Evolutionary conservation across 352 stramenopile species (phyloP), one percentile per base, ranked within the genome.

Genomic region (Phytopythium sindhum): DNA sequence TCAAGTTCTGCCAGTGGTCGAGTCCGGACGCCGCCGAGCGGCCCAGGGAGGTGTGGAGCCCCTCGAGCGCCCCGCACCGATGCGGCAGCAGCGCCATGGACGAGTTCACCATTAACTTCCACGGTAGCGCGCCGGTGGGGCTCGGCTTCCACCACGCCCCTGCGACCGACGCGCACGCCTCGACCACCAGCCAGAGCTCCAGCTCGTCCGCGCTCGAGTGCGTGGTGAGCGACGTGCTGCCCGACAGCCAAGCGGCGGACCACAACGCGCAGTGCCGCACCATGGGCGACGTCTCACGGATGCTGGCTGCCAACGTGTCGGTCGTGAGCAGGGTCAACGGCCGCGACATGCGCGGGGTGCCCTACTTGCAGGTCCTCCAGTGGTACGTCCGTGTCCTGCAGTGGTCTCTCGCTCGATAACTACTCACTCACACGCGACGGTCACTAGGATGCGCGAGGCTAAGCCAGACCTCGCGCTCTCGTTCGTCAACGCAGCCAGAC

Each of bases 21-120:
- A 59, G 58, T 7, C 61, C 67, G 24, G 12, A 39, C 57, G 48
- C 47, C 11, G 44, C 11, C n/a, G 50, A 26, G 41, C 31, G 19
- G 14, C 42, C 10, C 8, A 41, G 29, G 10, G 47, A 23, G 4
- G n/a, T 24, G 15, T 61, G 31, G 29, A 47, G 39, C 55, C 24
- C 14, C 9, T 24, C 21, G 8, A 26, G 19, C 1, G 7, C 50
- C 9, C 12, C 29, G 6, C 28, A 19, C 17, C 50, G 50, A 4
- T 11, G n/a, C 14, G 29, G 39, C 23, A 45, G 54, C 54, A 37
- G 21, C 33, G 5, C 5, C 14, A n/a, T 4, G 35, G 28, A 31
- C 39, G 80, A 91, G 63, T 80, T 91, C 39, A 74, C 68, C 26
- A 74, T 91, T 10, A 63, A 73, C 37, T 90, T 91, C 42, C 73